A percentile compares a stretch with the other conserved stretches of the same genome.
Evolutionary conservation across 1,284 basidiomycete species (phyloP).

Genomic region (Fomitopsis palustris): DNA sequence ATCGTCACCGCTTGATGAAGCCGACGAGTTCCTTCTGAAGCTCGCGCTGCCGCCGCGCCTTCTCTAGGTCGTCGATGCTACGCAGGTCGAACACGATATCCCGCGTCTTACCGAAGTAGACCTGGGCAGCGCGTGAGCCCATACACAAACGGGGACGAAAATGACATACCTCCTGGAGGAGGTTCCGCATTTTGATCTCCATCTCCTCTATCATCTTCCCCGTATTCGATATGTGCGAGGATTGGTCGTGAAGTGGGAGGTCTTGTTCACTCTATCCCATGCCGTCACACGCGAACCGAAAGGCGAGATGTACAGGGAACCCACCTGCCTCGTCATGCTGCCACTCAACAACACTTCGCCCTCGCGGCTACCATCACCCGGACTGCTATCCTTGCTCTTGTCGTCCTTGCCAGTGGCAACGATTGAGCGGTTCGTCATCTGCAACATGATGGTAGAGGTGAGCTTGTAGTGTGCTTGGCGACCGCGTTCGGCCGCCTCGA

Average conservation of each 20-base stretch:
- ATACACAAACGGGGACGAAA: neutral
- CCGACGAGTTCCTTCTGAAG: slow-evolving; percentile 94
- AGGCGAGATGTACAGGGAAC: slow-evolving; percentile 22
- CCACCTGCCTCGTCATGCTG: slow-evolving; percentile 94
- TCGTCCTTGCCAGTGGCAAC: slow-evolving; percentile 30
- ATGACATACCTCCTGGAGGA: slow-evolving; percentile 74
- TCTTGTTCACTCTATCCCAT: slow-evolving; percentile 77
- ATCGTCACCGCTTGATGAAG: slow-evolving; percentile 66
- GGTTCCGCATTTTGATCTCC: slow-evolving; percentile 98
- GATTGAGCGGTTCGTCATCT: slow-evolving; percentile 61
- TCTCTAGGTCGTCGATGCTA: slow-evolving; percentile 83
- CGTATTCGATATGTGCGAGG: slow-evolving; percentile 88
- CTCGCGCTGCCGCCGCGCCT: slow-evolving; percentile 77
- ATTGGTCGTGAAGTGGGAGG: slow-evolving; percentile 70
- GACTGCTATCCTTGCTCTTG: slow-evolving; percentile 38
- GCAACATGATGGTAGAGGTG: slow-evolving; percentile 97
- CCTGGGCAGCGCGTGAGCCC: too few species aligned
- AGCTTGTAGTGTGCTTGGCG: slow-evolving; percentile 95
- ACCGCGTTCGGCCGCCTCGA: slow-evolving; percentile 89
- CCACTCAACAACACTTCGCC: slow-evolving; percentile 88
- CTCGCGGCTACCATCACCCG: slow-evolving; percentile 46
- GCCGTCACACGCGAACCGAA: neutral
- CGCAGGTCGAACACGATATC: slow-evolving; percentile 93
- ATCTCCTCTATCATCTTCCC: slow-evolving; percentile 97
- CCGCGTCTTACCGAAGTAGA: slow-evolving; percentile 97